Evolutionary conservation across 805 yeast species (phyloP), one percentile per base, ranked within the genome.

Genomic region (Candida suzukii): DNA sequence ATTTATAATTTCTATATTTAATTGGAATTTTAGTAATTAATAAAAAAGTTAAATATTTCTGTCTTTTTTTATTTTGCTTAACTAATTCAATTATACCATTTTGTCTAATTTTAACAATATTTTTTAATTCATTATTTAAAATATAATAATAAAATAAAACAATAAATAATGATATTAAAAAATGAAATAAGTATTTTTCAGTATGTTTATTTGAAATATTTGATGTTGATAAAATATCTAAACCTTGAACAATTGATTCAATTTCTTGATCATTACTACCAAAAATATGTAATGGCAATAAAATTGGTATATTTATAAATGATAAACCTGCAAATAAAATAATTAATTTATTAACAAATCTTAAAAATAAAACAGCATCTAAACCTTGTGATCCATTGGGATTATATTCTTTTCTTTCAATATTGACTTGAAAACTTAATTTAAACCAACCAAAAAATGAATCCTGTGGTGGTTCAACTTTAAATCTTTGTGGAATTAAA

Each of bases 211-310:
- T 66, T 0, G 87, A 72, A 3, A 87, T 71, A 51, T 84, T 83
- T 3, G 93, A 77, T 57, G 85, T 73, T 17, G 95, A 83, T 8
- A 86, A 64, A 38, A 61, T 66, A 51, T 88, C 95, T 37, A 88
- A 61, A 0, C 88, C 87, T 4, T 48, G 42, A 7, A 9, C 12
- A 3, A 58, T 57, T 14, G 51, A 18, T 4, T 37, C 34, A 18
- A 41, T 45, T 3, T 37, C 43, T 31, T 51, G 29, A 8, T 46
- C 46, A 25, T 44, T 46, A 14, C 54, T 54, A 1, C 80, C 78
- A 1, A 66, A 60, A 37, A 63, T 56, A 56, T 87, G 87, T 1
- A 86, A 63, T 0, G 93, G 90, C 2, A 84, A 50, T 26, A 88
- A 61, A 0, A 83, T 60, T 0, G 86, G 73, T 22, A 83, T 60